Conservation (phyloP, 495 filamentous ascomycete species). For the Trichocladium antarcticum region DNA sequence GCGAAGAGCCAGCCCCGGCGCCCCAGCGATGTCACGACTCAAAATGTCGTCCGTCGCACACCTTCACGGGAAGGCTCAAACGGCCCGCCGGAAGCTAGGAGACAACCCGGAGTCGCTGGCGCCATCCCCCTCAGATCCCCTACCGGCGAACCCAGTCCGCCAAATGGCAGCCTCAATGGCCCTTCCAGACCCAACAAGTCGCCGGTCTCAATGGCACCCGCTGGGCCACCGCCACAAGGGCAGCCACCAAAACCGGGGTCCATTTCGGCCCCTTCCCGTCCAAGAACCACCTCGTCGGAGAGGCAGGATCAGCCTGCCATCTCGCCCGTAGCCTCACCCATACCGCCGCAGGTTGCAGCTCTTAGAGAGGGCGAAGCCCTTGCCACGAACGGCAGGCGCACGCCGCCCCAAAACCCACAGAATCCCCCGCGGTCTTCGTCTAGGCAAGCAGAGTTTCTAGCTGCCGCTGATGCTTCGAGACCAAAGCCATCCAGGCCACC, state of each 20-base stretch:
- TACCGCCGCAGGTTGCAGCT: constrained; percentile 35
- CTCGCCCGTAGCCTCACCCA: constrained; percentile 44
- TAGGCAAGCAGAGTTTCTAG: constrained; percentile 23
- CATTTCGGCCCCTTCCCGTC: constrained; percentile 20
- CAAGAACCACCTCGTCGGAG: constrained; percentile 34
- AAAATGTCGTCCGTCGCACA: constrained; percentile 26
- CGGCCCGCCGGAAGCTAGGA: constrained; percentile 45
- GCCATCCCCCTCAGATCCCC: constrained; percentile 27
- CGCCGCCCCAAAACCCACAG: constrained; percentile 39
- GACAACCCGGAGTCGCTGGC: constrained; percentile 38
- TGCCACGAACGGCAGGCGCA: constrained; percentile 47
- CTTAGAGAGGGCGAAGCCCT: constrained; percentile 37
- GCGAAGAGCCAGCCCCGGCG: constrained; percentile 26
- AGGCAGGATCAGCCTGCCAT: constrained; percentile 24
- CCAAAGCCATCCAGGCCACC: constrained; percentile 24
- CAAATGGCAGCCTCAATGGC: constrained; percentile 24
- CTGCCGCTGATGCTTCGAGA: constrained; percentile 23
- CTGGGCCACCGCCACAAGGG: constrained; percentile 77
- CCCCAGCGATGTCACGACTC: constrained; percentile 30
- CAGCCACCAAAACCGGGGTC: constrained; percentile 63
- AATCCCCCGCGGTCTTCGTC: constrained; percentile 16
- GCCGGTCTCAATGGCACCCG: constrained; percentile 56
- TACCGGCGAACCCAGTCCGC: constrained; percentile 25
- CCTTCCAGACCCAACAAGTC: constrained; percentile 56
- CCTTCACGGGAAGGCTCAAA: constrained; percentile 54